A percentile compares a stretch with the other conserved stretches of the same genome.
These are phyloP conservation scores for Nemania abortiva DNA, from an alignment of 2,329 filamentous ascomycete genomes.

Conservation along the genomic window DNA sequence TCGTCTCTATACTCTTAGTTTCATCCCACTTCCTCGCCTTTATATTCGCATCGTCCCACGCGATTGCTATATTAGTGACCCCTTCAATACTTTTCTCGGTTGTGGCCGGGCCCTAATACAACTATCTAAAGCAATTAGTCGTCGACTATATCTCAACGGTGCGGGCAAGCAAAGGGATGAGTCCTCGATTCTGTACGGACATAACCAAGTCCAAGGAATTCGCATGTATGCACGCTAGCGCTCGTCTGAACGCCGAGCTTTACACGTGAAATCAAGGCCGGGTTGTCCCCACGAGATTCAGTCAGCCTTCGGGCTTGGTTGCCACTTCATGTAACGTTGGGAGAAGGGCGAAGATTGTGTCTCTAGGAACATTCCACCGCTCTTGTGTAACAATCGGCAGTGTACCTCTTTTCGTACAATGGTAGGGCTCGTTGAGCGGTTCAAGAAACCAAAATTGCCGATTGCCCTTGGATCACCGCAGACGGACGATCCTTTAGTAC, in stretches of 20 bases:
- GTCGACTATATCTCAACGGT: neutral
- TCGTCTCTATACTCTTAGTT: neutral
- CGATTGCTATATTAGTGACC: neutral
- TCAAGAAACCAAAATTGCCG: constrained; percentile 47
- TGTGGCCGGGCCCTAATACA: neutral
- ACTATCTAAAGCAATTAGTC: neutral
- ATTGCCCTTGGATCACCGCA: constrained; percentile 40
- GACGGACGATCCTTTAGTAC: constrained; percentile 31
- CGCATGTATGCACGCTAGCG: too few species aligned
- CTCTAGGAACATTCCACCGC: neutral
- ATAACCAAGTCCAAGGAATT: neutral
- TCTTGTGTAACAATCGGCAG: constrained; percentile 5
- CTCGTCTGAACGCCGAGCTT: too few species aligned
- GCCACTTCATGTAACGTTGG: neutral
- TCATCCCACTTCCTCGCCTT: neutral
- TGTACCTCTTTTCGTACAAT: constrained; percentile 41
- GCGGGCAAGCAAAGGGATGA: neutral
- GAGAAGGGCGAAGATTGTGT: neutral
- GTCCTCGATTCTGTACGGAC: neutral
- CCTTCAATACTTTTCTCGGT: neutral
- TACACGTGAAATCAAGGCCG: neutral
- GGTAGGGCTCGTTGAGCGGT: constrained; percentile 48
- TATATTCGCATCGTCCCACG: neutral
- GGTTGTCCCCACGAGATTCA: neutral
- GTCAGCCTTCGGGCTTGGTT: neutral